Evolutionary conservation across 1,284 basidiomycete genomes (phyloP).

Genomic region (Ustilago curta): DNA sequence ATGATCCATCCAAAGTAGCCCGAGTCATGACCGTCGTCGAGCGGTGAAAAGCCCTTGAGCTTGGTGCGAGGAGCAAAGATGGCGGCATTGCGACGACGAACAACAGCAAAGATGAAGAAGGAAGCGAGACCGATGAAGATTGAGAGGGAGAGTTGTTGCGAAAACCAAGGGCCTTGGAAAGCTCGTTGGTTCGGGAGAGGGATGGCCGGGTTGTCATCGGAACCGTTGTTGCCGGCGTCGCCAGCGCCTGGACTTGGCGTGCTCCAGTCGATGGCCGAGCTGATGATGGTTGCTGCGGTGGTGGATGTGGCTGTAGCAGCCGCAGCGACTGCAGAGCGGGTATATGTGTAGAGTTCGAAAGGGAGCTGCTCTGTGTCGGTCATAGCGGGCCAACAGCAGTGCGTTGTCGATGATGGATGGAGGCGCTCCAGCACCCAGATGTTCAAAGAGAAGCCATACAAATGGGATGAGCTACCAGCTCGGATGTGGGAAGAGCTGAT

Average conservation of each 20-base stretch:
- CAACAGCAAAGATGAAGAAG: conserved; percentile 88
- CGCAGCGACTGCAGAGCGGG: conserved; percentile 20
- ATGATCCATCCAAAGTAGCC: conserved; percentile 94
- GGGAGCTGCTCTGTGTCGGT: conserved; percentile 17
- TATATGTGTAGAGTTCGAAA: conserved; percentile 28
- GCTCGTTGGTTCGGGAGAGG: conserved; percentile 46
- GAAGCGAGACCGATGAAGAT: conserved; percentile 80
- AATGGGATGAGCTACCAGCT: conserved; percentile 1
- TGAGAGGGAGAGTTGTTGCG: conserved; percentile 86
- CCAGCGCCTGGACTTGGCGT: background rate
- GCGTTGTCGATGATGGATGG: background rate
- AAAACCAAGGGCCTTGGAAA: conserved; percentile 83
- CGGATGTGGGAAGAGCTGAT: background rate
- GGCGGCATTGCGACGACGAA: conserved; percentile 86
- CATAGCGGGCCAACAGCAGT: conserved; percentile 9
- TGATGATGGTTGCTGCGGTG: conserved; percentile 10
- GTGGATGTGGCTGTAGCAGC: conserved; percentile 11
- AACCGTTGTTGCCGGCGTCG: conserved; percentile 19
- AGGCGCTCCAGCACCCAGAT: conserved; percentile 28
- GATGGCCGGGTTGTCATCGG: conserved; percentile 33
- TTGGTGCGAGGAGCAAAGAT: conserved; percentile 92
- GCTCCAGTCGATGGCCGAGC: conserved; percentile 2
- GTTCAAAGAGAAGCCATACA: conserved; percentile 14
- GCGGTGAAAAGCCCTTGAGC: conserved; percentile 92
- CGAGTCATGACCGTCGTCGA: conserved; percentile 79